These are phyloP conservation scores for Pseudisothecium myosuroides DNA, from an alignment of 225 moss, liverwort and hornwort species.

Conservation along the genomic window DNA sequence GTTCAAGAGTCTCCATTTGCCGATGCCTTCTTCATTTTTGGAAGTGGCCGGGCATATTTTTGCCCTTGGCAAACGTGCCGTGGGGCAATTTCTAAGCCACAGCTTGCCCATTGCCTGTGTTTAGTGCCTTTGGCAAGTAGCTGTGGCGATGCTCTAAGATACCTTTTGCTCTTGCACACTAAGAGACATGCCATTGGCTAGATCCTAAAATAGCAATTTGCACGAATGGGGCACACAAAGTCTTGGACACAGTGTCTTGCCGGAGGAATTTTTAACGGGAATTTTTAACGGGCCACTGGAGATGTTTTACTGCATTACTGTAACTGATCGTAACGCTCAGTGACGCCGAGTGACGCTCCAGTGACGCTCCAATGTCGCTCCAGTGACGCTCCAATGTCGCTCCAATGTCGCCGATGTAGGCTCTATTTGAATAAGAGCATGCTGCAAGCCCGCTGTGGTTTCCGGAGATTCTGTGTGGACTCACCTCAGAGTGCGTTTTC, in stretches of 20 bases:
- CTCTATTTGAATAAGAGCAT: not conserved
- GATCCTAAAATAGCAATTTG: not conserved
- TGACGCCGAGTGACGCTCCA: too few species aligned
- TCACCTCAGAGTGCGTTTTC: not conserved
- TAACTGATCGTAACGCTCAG: not conserved
- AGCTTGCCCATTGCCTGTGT: too few species aligned
- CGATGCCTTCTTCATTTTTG: too few species aligned
- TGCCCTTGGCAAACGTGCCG: too few species aligned
- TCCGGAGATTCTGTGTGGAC: not conserved
- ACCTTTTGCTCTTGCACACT: fast-evolving
- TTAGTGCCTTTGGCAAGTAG: too few species aligned
- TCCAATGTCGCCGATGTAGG: not conserved
- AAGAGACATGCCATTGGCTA: not conserved
- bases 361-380: not conserved
- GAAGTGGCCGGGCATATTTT: too few species aligned
- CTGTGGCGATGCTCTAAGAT: too few species aligned
- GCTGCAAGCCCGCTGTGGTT: not conserved
- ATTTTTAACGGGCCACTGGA: not conserved
- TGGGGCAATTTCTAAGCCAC: too few species aligned
- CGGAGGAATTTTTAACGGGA: not conserved
- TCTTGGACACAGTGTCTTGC: not conserved
- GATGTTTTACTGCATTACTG: not conserved
- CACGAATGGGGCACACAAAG: not conserved
- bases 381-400: not conserved
- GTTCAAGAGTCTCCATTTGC: too few species aligned